Percentiles rank a stretch among this genome's conserved stretches.
These are phyloP conservation scores for Royoungia palumana DNA, from an alignment of 768 basidiomycete genomes.

Conservation along the genomic window DNA sequence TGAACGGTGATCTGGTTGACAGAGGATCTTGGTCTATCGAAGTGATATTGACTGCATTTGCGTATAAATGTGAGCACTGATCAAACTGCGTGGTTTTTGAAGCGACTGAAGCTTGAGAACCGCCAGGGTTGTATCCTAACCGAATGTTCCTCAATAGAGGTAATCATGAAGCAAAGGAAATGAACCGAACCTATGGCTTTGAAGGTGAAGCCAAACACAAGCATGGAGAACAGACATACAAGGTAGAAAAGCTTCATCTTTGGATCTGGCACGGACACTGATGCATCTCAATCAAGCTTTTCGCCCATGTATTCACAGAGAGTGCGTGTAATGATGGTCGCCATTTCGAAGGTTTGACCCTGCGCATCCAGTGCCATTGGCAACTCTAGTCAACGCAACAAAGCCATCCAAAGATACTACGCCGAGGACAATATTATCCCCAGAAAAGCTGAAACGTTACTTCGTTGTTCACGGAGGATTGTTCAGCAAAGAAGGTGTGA, in stretches of 20 bases:
- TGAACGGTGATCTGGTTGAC: conserved; percentile 97
- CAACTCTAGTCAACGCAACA: conserved; percentile 79
- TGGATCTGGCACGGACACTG: background rate
- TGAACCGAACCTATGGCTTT: conserved; percentile 94
- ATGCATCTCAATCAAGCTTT: conserved; percentile 51
- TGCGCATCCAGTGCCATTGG: conserved; percentile 70
- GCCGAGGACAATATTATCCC: conserved; percentile 66
- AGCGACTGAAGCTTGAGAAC: conserved; percentile 6
- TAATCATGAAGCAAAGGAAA: conserved; percentile 95
- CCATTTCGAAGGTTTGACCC: conserved; percentile 5
- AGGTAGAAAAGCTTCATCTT: conserved; percentile 42
- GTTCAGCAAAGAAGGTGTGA: conserved; percentile 94
- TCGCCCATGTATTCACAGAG: conserved; percentile 89
- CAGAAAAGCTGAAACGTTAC: conserved; percentile 80
- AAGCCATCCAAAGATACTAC: conserved; percentile 43
- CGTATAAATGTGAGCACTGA: conserved; percentile 78
- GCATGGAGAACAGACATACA: conserved; percentile 93
- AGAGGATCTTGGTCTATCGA: conserved; percentile 95
- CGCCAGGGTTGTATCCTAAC: conserved; percentile 85
- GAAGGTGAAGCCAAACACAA: conserved; percentile 97
- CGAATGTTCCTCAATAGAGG: conserved; percentile 93
- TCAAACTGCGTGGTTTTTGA: background rate
- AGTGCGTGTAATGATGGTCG: conserved; percentile 43
- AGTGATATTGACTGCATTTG: conserved; percentile 89
- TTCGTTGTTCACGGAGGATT: conserved; percentile 96